Evolutionary conservation across 2,329 filamentous ascomycete species (phyloP).

Genomic region (Mollisia scopiformis): DNA sequence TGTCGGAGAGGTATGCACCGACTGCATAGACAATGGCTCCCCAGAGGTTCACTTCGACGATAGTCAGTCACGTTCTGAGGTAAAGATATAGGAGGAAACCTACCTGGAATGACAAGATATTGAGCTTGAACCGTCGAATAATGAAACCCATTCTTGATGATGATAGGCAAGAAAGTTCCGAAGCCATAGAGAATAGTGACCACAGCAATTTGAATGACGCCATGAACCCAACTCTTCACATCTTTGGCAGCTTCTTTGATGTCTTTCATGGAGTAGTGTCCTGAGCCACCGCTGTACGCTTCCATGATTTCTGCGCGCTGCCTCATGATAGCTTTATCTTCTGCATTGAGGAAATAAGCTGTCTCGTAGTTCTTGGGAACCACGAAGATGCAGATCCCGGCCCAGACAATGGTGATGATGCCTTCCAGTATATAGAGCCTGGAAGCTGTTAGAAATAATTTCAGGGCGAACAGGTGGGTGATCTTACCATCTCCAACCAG

Average conservation of each 20-base stretch:
- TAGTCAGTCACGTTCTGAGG: neutral
- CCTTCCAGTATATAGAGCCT: constrained; percentile 48
- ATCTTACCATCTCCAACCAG: constrained; percentile 50
- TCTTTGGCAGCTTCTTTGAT: constrained; percentile 13
- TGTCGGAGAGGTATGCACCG: constrained; percentile 11
- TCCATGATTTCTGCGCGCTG: constrained; percentile 9
- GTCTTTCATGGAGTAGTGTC: constrained; percentile 12
- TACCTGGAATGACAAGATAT: constrained; percentile 16
- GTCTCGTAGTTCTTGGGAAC: constrained; percentile 13
- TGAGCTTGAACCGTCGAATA: constrained; percentile 15
- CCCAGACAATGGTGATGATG: constrained; percentile 38
- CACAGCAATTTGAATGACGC: constrained; percentile 11
- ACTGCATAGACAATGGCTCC: constrained; percentile 11
- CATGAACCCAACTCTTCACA: constrained; percentile 12
- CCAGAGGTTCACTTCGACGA: constrained; percentile 7
- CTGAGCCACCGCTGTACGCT: constrained; percentile 9
- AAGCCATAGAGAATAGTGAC: constrained; percentile 15
- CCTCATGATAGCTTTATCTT: constrained; percentile 12
- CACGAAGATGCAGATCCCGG: constrained; percentile 6
- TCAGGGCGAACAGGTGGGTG: neutral
- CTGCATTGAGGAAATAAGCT: constrained; percentile 14
- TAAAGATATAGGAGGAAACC: neutral
- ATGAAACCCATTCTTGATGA: constrained; percentile 15
- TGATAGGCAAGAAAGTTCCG: constrained; percentile 13
- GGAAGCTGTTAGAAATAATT: neutral